Conservation (phyloP, 1,139 yeast species). For the Candida dubliniensis region DNA sequence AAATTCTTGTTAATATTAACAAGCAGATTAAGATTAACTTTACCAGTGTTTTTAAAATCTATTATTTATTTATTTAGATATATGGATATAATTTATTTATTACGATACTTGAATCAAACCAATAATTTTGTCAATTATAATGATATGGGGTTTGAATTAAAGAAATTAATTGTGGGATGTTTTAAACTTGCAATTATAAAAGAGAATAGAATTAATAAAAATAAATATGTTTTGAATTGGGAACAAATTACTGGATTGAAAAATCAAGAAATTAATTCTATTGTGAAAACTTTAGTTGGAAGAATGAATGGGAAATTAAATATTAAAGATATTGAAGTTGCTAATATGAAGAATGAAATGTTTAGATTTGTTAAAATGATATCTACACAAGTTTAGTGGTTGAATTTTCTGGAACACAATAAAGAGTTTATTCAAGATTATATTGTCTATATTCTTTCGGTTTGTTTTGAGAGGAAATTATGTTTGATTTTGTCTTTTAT, state of each 20-base stretch:
- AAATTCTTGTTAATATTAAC: conserved; percentile 41
- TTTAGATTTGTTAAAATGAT: conserved; percentile 48
- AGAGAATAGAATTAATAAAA: conserved; percentile 21
- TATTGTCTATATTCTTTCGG: neutral
- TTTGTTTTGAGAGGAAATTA: too few species aligned
- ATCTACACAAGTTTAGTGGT: conserved; percentile 27
- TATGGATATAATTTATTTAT: conserved; percentile 49
- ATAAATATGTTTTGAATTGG: conserved; percentile 29
- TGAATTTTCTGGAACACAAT: neutral
- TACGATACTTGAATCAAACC: conserved; percentile 49
- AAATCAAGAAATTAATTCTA: conserved; percentile 36
- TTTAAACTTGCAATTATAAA: conserved; percentile 41
- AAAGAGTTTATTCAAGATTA: neutral
- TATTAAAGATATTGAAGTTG: conserved; percentile 40
- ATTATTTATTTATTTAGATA: conserved; percentile 47
- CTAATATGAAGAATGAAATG: conserved; percentile 41
- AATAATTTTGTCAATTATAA: conserved; percentile 45
- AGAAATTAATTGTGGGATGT: conserved; percentile 47
- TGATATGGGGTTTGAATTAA: conserved; percentile 48
- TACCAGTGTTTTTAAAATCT: conserved; percentile 43
- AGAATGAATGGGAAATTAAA: conserved; percentile 46
- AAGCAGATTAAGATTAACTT: conserved; percentile 37
- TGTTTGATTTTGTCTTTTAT: too few species aligned
- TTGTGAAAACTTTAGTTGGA: conserved; percentile 39
- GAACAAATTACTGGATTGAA: conserved; percentile 38